A percentile compares a stretch with the other conserved stretches of the same genome.
Conservation (phyloP, 179 eudicot genomes). For the Drosera spatulata region DNA sequence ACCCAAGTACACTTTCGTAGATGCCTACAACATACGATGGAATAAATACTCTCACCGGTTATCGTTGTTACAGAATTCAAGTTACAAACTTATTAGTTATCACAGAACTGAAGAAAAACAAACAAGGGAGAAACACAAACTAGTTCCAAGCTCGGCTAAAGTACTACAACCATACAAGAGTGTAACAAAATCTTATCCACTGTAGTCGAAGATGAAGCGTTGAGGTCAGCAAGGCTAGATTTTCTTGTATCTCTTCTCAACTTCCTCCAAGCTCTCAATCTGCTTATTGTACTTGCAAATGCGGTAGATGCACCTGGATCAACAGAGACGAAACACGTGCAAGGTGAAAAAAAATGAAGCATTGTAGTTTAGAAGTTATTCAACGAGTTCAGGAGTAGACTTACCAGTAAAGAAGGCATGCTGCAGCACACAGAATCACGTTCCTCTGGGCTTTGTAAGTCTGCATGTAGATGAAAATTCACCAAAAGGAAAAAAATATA, state of each 20-base stretch:
- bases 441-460: constrained; percentile 89
- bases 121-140: too few species aligned
- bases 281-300: constrained; percentile 77
- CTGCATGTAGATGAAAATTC: constrained; percentile 24
- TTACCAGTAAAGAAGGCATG: constrained; percentile 93
- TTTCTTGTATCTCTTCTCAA: constrained; percentile 89
- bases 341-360: neutral
- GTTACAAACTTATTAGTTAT: too few species aligned
- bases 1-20: too few species aligned
- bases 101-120: too few species aligned
- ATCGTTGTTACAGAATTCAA: too few species aligned
- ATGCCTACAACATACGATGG: too few species aligned
- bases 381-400: neutral
- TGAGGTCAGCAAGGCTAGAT: constrained; percentile 23
- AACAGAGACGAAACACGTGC: neutral
- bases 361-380: neutral
- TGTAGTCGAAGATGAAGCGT: too few species aligned
- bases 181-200: too few species aligned
- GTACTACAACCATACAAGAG: too few species aligned
- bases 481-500: too few species aligned
- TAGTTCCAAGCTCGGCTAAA: too few species aligned
- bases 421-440: constrained; percentile 51
- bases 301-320: constrained; percentile 77
- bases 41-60: too few species aligned
- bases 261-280: constrained; percentile 77